Percentiles rank a stretch among this genome's conserved stretches.
Conservation (phyloP, 176 grass and related monocot species). For the Eleusine coracana region DNA sequence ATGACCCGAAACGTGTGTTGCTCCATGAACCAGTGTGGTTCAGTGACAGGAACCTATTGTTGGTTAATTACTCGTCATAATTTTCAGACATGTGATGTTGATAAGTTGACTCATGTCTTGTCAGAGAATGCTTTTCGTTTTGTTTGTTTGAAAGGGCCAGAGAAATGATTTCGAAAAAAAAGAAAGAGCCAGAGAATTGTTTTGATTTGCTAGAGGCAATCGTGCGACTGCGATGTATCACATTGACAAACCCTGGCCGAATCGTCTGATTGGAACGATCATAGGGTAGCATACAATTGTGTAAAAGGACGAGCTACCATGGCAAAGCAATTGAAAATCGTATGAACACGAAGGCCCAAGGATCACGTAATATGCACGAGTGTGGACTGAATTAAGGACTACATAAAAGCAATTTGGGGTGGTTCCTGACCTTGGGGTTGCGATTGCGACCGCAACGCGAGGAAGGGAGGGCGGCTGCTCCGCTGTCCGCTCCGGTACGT, state of each 20-base stretch:
- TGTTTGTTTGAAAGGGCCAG: no score
- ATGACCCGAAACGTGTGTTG: not conserved
- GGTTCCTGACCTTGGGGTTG: not conserved
- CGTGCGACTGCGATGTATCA: conserved; percentile 10
- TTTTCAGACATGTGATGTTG: not conserved
- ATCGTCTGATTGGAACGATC: not conserved
- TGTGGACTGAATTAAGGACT: not conserved
- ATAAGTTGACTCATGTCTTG: no score
- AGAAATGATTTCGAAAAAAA: no score
- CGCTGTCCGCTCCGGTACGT: not conserved
- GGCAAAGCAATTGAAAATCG: not conserved
- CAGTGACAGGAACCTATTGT: conserved; percentile 7
- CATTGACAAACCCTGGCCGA: not conserved
- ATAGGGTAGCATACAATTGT: not conserved
- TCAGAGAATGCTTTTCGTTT: no score
- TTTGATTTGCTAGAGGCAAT: not conserved
- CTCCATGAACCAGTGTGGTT: not conserved
- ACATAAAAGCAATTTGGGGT: not conserved
- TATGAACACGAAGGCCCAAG: not conserved
- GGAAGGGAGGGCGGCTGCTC: not conserved
- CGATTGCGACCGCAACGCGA: not conserved
- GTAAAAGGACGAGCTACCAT: not conserved
- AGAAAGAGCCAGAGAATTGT: no score
- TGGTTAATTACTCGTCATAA: not conserved
- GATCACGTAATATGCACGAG: not conserved